Base-by-base conservation (phyloP, 2,329 filamentous ascomycete genomes). In the Fusarium luffae region DNA sequence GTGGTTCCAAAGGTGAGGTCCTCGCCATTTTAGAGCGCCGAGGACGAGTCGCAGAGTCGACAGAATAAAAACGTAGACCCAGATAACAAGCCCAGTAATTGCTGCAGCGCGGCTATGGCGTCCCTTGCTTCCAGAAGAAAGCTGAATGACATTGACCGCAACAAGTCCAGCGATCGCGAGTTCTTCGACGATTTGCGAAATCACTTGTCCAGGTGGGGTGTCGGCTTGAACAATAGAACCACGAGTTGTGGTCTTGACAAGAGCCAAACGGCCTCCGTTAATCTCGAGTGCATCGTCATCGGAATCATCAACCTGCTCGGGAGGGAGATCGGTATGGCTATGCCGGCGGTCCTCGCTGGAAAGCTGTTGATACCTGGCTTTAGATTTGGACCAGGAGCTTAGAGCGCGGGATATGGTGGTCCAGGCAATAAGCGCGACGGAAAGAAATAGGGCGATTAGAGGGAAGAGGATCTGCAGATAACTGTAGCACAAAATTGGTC, bases 1-100 rank as follows among this genome's bases (percentile, higher is more conserved):
- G 80, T 99, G 96, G 77, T 95, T 94, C 96, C 96, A 99, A 11
- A 98, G 83, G 62, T 87, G 85, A 11, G 92, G 90, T 16, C 96
- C 78, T 79, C 79, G 87, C 86, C 82, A 93, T 85, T 84, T 88
- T 75, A 82, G 88, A 81, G 83, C 89, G 79, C 79, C 90, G 80
- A 85, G 88, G 81, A 81, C 90, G 74, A 98, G 83, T 34, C 96
- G 90, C 44, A 94, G 81, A 21, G 89, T 87, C 16, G 90, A 90
- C 62, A 99, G 86, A 18, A 90, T 80, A 28, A 95, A 84, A 41
- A 94, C 88, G 77, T 98, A 99, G 54, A 88, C 80, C 95, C 96
- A 98, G 30, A 89, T 89, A 13, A 89, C 80, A 34, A 97, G 83
- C 51, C 90, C 90, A 5, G 89, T 87, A 51, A 92, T 83, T 12